phyloP scores from a whole-genome alignment of 352 stramenopile species.

The Globisporangium yorkense region DNA sequence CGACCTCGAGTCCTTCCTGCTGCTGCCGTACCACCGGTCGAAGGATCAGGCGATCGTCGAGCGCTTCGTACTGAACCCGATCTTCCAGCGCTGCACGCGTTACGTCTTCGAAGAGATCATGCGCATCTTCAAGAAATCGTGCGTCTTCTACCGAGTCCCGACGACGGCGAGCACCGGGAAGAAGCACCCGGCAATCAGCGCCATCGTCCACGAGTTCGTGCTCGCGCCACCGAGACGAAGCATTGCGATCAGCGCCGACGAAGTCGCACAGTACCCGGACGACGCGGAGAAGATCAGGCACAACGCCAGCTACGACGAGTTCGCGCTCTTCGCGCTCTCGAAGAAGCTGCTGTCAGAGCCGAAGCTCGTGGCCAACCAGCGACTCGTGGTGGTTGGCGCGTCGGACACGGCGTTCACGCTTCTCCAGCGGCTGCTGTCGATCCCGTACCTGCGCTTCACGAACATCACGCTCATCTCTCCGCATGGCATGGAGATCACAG shows the following conservation, averaged over 20 bases:
- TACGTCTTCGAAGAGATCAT: conserved; percentile 80
- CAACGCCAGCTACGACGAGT: conserved; percentile 20
- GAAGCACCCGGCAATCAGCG: conserved; percentile 19
- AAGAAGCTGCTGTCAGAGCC: conserved; percentile 83
- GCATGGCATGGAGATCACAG: conserved; percentile 43
- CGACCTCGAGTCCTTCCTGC: conserved; percentile 55
- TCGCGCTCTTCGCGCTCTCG: conserved; percentile 83
- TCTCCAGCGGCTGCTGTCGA: conserved; percentile 63
- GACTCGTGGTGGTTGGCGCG: conserved; percentile 82
- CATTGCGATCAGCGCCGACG: conserved; percentile 34
- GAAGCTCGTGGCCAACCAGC: conserved; percentile 77
- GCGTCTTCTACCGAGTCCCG: conserved; percentile 44
- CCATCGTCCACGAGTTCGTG: conserved; percentile 51
- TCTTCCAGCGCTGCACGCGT: conserved; percentile 51
- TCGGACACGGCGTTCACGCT: conserved; percentile 77
- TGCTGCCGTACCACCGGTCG: conserved; percentile 57
- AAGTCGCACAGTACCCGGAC: conserved; percentile 42
- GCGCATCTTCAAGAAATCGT: conserved; percentile 65
- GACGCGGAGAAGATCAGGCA: conserved; percentile 23
- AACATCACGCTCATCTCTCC: conserved; percentile 85
- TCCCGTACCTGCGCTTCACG: conserved; percentile 83
- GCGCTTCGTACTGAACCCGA: conserved; percentile 67
- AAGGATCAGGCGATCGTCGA: conserved; percentile 64
- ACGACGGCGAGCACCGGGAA: conserved; percentile 7
- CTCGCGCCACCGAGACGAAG: conserved; percentile 49